A percentile compares a stretch with the other conserved stretches of the same genome.
Conservation (phyloP, 2,329 filamentous ascomycete species). For the Diaporthe vaccinii region DNA sequence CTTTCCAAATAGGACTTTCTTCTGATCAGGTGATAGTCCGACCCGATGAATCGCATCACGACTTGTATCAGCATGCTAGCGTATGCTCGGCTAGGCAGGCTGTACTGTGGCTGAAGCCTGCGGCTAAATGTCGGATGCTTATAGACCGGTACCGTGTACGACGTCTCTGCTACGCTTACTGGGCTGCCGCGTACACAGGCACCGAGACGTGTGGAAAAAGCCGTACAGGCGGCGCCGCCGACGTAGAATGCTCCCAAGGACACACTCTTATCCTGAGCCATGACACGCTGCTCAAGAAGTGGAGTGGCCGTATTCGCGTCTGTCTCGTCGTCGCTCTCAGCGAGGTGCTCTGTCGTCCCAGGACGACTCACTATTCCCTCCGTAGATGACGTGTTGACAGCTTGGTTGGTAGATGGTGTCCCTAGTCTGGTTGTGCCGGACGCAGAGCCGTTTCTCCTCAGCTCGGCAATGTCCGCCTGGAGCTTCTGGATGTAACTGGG, state of each 20-base stretch:
- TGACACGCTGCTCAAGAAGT: slow-evolving; percentile 42
- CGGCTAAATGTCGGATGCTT: slow-evolving; percentile 39
- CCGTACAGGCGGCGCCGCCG: slow-evolving; percentile 43
- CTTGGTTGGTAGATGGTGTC: neutral
- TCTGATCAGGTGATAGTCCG: slow-evolving; percentile 53
- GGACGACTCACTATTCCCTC: neutral
- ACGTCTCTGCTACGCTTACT: neutral
- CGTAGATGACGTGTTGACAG: neutral
- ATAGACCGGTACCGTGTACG: slow-evolving; percentile 41
- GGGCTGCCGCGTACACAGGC: slow-evolving; percentile 9
- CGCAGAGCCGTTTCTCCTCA: slow-evolving; percentile 26
- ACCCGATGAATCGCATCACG: slow-evolving; percentile 52
- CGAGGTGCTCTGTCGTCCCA: neutral
- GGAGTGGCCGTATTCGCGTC: slow-evolving; percentile 41
- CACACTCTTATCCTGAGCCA: slow-evolving; percentile 37
- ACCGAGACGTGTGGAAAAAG: slow-evolving; percentile 40
- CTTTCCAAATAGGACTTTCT: slow-evolving; percentile 49
- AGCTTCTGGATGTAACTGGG: slow-evolving; percentile 43
- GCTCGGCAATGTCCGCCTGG: slow-evolving; percentile 41
- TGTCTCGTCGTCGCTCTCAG: slow-evolving; percentile 40
- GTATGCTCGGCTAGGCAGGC: slow-evolving; percentile 52
- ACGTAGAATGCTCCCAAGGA: slow-evolving; percentile 41
- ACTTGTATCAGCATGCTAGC: slow-evolving; percentile 53
- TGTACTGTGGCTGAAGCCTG: slow-evolving; percentile 41
- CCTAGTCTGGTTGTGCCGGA: slow-evolving; percentile 19